phyloP scores from a whole-genome alignment of 2,329 filamentous ascomycete genomes.

The Aspergillus udagawae region DNA sequence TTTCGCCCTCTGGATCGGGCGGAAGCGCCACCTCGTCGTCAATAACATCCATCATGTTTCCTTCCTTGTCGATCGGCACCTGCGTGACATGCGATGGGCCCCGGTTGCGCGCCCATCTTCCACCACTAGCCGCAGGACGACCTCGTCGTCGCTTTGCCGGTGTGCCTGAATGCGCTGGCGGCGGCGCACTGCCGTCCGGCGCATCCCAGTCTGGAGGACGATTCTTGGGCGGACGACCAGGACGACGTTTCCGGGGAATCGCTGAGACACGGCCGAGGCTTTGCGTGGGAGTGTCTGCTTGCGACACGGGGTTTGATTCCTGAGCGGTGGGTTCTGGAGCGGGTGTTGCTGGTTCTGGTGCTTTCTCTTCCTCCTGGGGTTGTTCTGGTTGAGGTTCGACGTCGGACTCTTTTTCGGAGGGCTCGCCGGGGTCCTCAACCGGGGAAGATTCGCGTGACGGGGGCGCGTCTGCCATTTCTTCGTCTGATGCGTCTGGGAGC shows the following conservation, averaged over 20 bases:
- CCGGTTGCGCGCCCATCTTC: constrained; percentile 69
- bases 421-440: constrained; percentile 32
- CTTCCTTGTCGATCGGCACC: constrained; percentile 88
- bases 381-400: constrained; percentile 28
- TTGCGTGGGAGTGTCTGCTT: constrained; percentile 51
- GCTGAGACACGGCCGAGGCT: constrained; percentile 48
- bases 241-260: constrained; percentile 65
- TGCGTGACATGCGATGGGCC: constrained; percentile 73
- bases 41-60: constrained; percentile 83
- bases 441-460: constrained; percentile 30
- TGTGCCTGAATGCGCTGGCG: constrained; percentile 43
- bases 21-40: constrained; percentile 89
- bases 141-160: constrained; percentile 58
- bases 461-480: constrained; percentile 40
- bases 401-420: constrained; percentile 21
- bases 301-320: constrained; percentile 43
- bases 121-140: constrained; percentile 51
- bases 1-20: constrained; percentile 81
- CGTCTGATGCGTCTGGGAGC: constrained; percentile 43
- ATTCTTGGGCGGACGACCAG: constrained; percentile 85
- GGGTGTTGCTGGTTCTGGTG: constrained; percentile 39
- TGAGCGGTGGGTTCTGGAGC: constrained; percentile 31
- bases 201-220: constrained; percentile 73
- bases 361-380: constrained; percentile 46
- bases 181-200: constrained; percentile 48